phyloP scores from a whole-genome alignment of 805 yeast species.

The Scheffersomyces coipomensis region DNA sequence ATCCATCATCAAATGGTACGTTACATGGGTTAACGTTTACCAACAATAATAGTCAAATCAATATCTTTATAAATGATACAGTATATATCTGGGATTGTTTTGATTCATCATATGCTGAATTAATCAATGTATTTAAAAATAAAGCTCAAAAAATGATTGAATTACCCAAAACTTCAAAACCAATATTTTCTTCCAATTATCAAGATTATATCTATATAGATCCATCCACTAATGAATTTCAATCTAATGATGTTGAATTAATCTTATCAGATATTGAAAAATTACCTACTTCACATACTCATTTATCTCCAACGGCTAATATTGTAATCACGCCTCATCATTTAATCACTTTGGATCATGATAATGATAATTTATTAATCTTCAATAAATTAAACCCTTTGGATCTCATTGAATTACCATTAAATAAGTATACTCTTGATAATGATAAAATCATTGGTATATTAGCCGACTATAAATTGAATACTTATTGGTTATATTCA shows the following conservation, averaged over 20 bases:
- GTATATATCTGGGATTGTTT: constrained; percentile 33
- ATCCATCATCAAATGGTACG: constrained; percentile 1
- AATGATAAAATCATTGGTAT: constrained; percentile 22
- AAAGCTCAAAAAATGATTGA: constrained; percentile 8
- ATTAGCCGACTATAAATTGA: constrained; percentile 23
- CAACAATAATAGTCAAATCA: constrained; percentile 22
- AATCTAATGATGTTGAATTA: constrained; percentile 32
- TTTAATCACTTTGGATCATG: constrained; percentile 17
- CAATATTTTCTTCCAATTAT: constrained; percentile 13
- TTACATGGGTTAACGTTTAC: constrained; percentile 18
- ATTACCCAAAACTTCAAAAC: constrained; percentile 3
- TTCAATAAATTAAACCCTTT: constrained; percentile 26
- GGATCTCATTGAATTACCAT: constrained; percentile 6
- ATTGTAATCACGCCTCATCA: constrained; percentile 30
- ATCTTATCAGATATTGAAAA: constrained; percentile 14
- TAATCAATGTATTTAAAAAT: constrained; percentile 25
- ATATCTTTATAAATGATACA: constrained; percentile 15
- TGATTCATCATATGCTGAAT: constrained; percentile 26
- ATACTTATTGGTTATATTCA: constrained; percentile 80
- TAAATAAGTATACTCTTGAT: constrained; percentile 6
- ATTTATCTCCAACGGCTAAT: constrained; percentile 5
- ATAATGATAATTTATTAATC: constrained; percentile 16
- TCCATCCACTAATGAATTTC: constrained; percentile 13
- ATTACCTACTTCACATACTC: constrained; percentile 7
- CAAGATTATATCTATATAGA: constrained; percentile 12